Conservation (phyloP, 345 rosid genomes). For the Aquilaria yunnanensis region DNA sequence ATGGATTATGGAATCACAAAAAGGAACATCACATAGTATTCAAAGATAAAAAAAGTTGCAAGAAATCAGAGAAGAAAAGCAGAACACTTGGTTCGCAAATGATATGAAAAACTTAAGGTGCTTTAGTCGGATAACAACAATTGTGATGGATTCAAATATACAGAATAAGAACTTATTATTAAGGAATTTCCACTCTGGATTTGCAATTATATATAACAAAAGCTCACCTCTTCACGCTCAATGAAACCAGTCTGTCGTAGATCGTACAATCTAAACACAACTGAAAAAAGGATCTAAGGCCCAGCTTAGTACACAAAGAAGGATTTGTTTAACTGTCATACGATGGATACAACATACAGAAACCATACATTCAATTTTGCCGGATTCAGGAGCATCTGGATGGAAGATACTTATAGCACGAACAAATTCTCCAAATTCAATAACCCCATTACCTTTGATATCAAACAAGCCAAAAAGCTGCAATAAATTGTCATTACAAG, state of each 20-base stretch:
- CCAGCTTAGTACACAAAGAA: neutral
- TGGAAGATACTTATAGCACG: conserved; percentile 62
- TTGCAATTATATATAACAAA: neutral
- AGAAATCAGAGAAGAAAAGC: too few relatives aligned
- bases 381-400: conserved; percentile 41
- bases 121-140: too few relatives aligned
- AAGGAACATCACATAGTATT: neutral
- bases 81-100: too few relatives aligned
- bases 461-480: conserved; percentile 66
- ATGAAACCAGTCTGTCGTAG: conserved; percentile 52
- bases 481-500: conserved; percentile 11
- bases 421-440: conserved; percentile 71
- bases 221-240: conserved; percentile 46
- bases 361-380: conserved; percentile 47
- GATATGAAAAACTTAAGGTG: too few relatives aligned
- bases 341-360: neutral
- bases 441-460: conserved; percentile 49
- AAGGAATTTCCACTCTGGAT: too few relatives aligned
- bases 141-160: too few relatives aligned
- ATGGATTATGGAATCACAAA: neutral
- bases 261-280: conserved; percentile 60
- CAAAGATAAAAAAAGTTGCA: neutral
- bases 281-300: conserved; percentile 24
- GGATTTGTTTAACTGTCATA: neutral
- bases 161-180: too few relatives aligned